Percentiles rank a stretch among this genome's conserved stretches.
phyloP scores from a whole-genome alignment of 1,284 basidiomycete genomes.

The Rhodotorula sp. region DNA sequence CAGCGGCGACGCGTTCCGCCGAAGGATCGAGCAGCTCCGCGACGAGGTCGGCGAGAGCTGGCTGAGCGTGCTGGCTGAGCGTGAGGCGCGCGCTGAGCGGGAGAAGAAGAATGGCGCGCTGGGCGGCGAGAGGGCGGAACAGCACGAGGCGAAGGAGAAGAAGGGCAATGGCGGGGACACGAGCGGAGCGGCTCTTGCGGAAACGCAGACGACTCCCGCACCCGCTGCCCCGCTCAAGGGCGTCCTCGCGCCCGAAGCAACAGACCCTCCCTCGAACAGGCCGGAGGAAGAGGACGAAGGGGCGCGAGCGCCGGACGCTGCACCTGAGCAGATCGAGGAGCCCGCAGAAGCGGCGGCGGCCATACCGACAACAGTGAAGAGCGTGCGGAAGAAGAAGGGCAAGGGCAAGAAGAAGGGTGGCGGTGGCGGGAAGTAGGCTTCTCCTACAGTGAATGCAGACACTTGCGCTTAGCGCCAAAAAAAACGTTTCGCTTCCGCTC shows the following conservation, averaged over 20 bases:
- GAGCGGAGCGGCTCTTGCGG: no score
- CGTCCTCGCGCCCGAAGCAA: no score
- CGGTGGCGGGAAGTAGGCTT: background rate
- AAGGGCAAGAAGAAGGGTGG: conserved; percentile 28
- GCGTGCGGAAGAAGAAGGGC: conserved; percentile 31
- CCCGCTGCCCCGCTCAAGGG: background rate
- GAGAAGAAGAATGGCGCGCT: background rate
- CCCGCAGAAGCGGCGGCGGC: background rate
- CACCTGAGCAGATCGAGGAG: background rate
- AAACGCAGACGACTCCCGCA: background rate
- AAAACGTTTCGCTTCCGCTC: background rate
- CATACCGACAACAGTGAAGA: conserved; percentile 27
- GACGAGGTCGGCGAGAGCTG: conserved; percentile 71
- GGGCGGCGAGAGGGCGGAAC: background rate
- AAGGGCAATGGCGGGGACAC: no score
- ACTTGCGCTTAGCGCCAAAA: no score
- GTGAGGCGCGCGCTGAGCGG: conserved; percentile 30
- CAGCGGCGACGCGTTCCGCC: conserved; percentile 68
- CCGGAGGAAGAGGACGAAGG: background rate
- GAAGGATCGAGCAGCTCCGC: conserved; percentile 74
- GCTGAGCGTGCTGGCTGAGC: conserved; percentile 46
- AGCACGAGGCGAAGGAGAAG: background rate
- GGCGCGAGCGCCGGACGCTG: no score
- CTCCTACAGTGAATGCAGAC: no score
- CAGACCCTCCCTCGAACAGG: no score